These are phyloP conservation scores for Aquilaria agallochum DNA, from an alignment of 441 rosid genomes.

Conservation along the genomic window DNA sequence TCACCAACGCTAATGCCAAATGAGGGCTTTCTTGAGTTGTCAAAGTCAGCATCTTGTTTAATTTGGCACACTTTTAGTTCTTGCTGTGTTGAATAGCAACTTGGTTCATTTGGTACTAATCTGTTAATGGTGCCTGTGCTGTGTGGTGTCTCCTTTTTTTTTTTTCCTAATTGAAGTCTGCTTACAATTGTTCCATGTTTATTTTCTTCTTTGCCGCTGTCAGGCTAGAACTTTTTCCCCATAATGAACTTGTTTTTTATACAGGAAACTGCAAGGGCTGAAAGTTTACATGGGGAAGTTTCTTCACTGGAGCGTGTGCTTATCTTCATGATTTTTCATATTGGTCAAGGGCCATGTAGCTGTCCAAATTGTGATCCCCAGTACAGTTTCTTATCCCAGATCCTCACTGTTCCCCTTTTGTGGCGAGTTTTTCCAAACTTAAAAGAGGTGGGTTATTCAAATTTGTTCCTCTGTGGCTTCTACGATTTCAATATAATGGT, in stretches of 20 bases:
- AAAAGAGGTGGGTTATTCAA: slow-evolving; percentile 55
- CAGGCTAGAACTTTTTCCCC: neutral
- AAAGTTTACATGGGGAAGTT: slow-evolving; percentile 24
- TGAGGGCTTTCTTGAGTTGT: too few relatives aligned
- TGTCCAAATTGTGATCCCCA: slow-evolving; percentile 67
- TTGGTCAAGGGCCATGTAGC: slow-evolving; percentile 58
- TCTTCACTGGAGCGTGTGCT: slow-evolving; percentile 70
- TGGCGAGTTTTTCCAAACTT: slow-evolving; percentile 81
- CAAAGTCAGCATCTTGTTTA: too few relatives aligned
- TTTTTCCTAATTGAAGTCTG: too few relatives aligned
- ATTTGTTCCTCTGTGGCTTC: slow-evolving; percentile 4
- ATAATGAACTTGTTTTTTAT: slow-evolving; percentile 17
- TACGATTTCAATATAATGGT: slow-evolving; percentile 3
- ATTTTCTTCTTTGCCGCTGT: neutral
- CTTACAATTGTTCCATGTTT: too few relatives aligned
- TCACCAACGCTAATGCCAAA: too few relatives aligned
- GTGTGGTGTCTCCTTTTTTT: too few relatives aligned
- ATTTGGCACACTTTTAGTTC: too few relatives aligned
- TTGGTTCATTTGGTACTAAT: too few relatives aligned
- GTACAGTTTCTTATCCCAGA: slow-evolving; percentile 78
- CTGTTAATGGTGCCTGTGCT: too few relatives aligned
- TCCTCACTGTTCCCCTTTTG: slow-evolving; percentile 84
- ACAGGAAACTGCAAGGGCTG: slow-evolving; percentile 54
- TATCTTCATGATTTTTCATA: slow-evolving; percentile 54
- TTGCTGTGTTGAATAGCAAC: too few relatives aligned